Percentiles rank a stretch among this genome's conserved stretches.
These are phyloP conservation scores for Oxytropis ochrocephala DNA, from an alignment of 306 rosid species.

Conservation along the genomic window DNA sequence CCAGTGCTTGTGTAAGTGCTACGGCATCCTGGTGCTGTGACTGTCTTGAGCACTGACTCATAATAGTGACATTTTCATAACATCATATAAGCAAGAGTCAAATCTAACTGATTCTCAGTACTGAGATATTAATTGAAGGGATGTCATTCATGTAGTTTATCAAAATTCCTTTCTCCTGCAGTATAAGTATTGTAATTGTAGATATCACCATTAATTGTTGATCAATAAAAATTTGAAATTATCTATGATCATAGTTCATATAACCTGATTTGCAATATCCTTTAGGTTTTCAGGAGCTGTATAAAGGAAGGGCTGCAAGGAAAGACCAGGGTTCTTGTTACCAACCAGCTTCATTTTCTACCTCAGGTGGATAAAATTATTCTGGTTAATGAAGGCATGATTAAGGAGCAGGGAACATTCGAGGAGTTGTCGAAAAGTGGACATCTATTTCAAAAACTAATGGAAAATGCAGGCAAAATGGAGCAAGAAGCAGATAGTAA, in stretches of 20 bases:
- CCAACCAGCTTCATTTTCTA: conserved; percentile 93
- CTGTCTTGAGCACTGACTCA: no score
- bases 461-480: conserved; percentile 90
- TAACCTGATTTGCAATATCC: conserved; percentile 3
- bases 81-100: background rate
- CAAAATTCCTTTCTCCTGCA: background rate
- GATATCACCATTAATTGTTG: background rate
- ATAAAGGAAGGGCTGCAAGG: conserved; percentile 74
- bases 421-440: conserved; percentile 73
- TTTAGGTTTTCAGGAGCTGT: conserved; percentile 74
- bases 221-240: background rate
- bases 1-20: no score
- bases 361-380: conserved; percentile 78
- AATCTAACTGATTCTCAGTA: background rate
- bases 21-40: no score
- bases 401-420: conserved; percentile 78
- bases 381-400: conserved; percentile 55
- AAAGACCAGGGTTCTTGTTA: conserved; percentile 84
- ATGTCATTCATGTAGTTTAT: background rate
- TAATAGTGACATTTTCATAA: no score
- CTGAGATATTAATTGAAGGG: background rate
- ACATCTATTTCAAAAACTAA: conserved; percentile 67
- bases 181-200: background rate
- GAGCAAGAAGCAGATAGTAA: conserved; percentile 46
- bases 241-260: background rate